Evolutionary conservation across 805 yeast species (phyloP), one percentile per base, ranked within the genome.

Genomic region (Hanseniaspora jakobsenii): DNA sequence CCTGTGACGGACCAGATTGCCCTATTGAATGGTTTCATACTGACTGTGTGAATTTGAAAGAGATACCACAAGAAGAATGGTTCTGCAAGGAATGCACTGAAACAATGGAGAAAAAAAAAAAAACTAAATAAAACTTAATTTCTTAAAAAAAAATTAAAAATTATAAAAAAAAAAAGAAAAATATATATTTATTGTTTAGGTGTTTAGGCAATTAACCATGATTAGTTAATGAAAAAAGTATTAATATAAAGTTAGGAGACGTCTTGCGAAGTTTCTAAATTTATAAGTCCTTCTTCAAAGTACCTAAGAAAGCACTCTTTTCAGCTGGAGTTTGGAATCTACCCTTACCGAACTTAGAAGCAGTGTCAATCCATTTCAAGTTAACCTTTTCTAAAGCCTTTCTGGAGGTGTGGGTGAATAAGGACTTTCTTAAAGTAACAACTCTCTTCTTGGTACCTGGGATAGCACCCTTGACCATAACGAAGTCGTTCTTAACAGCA

Each of bases 241-340:
- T n/a, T n/a, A n/a, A n/a, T n/a, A n/a, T n/a, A n/a, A n/a, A n/a
- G n/a, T n/a, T n/a, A n/a, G n/a, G n/a, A n/a, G n/a, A n/a, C n/a
- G n/a, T n/a, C n/a, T n/a, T n/a, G n/a, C 10, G 6, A 4, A 36
- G 16, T 32, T 35, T 48, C 37, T 35, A 36, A 51, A 56, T 46
- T 66, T 77, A 73, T 68, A 84, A 78, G 72, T 87, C 96, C 81
- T 84, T 87, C 94, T 91, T 91, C 70, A 91, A 81, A 66, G 98
- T 89, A 77, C 99, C 99, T 77, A 87, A 65, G 89, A 91, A 91
- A 67, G 98, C 94, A 67, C 81, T 86, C 87, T 93, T 93, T 80
- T 91, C 99, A 71, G 96, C 97, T 64, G 96, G 94, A 66, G 99
- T 91, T 78, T 91, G 99, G 97, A 91, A 91, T 81, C 98, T 91